phyloP scores from a whole-genome alignment of 1,284 basidiomycete species.

The Austroboletus niveus region DNA sequence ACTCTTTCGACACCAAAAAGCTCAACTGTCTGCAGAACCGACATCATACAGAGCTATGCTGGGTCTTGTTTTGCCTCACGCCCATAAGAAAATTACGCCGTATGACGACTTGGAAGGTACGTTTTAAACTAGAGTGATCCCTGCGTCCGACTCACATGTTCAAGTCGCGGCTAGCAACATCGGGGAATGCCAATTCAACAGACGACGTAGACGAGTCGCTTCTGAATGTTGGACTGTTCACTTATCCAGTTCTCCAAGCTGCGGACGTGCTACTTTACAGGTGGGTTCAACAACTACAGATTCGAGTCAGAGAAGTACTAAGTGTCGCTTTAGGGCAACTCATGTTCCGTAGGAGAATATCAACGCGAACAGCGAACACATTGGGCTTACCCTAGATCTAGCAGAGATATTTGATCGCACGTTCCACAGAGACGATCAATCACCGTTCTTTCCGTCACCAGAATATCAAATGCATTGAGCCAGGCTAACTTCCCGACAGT shows the following conservation, averaged over 20 bases:
- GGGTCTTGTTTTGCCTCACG: conserved; percentile 86
- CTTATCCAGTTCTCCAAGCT: conserved; percentile 92
- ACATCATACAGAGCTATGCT: conserved; percentile 86
- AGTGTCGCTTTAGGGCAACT: conserved; percentile 58
- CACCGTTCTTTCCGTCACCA: conserved; percentile 70
- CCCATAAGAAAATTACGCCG: conserved; percentile 80
- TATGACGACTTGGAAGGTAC: conserved; percentile 96
- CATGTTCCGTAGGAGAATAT: conserved; percentile 94
- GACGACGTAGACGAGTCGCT: conserved; percentile 80
- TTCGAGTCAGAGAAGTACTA: conserved; percentile 1
- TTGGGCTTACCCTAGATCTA: conserved; percentile 84
- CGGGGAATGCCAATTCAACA: conserved; percentile 70
- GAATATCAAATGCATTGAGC: conserved; percentile 34
- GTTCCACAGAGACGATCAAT: conserved; percentile 37
- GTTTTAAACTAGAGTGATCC: conserved; percentile 8
- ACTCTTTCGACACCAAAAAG: neutral
- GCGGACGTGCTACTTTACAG: conserved; percentile 90
- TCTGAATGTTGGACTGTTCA: conserved; percentile 83
- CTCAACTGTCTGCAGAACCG: conserved; percentile 54
- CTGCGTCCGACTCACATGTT: conserved; percentile 4
- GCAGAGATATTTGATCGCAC: conserved; percentile 82
- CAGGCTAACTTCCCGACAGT: conserved; percentile 44
- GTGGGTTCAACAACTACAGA: conserved; percentile 40
- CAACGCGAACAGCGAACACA: conserved; percentile 95
- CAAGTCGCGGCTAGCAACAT: conserved; percentile 74